A percentile compares a stretch with the other conserved stretches of the same genome.
phyloP scores from a whole-genome alignment of 441 rosid species.

The Gossypium gossypioides region DNA sequence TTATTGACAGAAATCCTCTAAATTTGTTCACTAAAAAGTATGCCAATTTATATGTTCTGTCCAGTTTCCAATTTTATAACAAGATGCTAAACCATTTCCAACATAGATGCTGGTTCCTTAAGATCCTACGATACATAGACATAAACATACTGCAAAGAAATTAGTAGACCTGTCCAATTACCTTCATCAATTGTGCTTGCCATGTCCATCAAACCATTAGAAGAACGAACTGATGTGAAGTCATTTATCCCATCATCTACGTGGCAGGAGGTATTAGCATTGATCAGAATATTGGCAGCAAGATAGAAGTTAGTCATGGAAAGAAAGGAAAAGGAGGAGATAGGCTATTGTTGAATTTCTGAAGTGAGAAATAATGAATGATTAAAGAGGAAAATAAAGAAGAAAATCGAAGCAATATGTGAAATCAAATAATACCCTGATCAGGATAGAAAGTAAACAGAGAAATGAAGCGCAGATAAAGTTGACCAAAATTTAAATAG shows the following conservation, averaged over 20 bases:
- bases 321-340: background rate
- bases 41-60: background rate
- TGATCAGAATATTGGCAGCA: background rate
- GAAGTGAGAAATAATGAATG: background rate
- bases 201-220: slow-evolving; percentile 26
- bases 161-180: slow-evolving; percentile 16
- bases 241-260: slow-evolving; percentile 46
- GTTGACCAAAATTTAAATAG: background rate
- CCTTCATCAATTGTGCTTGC: slow-evolving; percentile 44
- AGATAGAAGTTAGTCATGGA: background rate
- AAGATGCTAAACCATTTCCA: background rate
- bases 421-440: slow-evolving; percentile 36
- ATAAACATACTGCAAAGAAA: background rate
- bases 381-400: background rate
- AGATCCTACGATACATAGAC: background rate
- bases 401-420: background rate
- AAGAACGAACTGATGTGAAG: slow-evolving; percentile 24
- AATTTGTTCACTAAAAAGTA: background rate
- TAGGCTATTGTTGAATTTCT: background rate
- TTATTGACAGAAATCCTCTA: background rate
- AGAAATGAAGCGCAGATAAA: background rate
- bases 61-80: background rate
- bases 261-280: background rate
- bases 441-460: slow-evolving; percentile 23
- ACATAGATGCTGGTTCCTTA: background rate